These are phyloP conservation scores for Fonsecaea monophora DNA, from an alignment of 2,329 filamentous ascomycete species.

Conservation along the genomic window DNA sequence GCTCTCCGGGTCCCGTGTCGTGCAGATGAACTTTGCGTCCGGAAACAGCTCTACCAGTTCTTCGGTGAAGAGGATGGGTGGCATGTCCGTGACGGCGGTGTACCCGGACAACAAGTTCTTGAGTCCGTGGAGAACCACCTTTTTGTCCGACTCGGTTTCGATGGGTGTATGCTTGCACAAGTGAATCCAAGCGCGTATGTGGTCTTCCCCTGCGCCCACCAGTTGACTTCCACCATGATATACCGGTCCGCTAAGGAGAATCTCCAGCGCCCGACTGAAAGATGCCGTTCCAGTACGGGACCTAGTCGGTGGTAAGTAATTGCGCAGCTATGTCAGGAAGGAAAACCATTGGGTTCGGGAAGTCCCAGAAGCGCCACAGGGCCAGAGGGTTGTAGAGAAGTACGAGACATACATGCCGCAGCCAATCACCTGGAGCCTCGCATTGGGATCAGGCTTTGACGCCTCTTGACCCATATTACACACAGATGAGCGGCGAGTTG, in stretches of 20 bases:
- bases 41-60: conserved; percentile 17
- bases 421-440: conserved; percentile 17
- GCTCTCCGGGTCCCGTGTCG: conserved; percentile 11
- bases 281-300: conserved; percentile 14
- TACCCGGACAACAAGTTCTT: conserved; percentile 7
- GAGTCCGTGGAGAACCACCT: conserved; percentile 10
- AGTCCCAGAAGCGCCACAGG: background rate
- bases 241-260: conserved; percentile 10
- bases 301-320: background rate
- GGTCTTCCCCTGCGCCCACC: conserved; percentile 9
- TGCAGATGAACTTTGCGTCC: conserved; percentile 15
- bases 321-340: background rate
- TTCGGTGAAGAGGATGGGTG: conserved; percentile 15
- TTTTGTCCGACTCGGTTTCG: conserved; percentile 10
- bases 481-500: background rate
- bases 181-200: conserved; percentile 13
- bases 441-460: conserved; percentile 15
- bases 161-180: conserved; percentile 18
- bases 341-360: background rate
- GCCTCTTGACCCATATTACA: conserved; percentile 10
- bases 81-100: conserved; percentile 13
- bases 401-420: conserved; percentile 8
- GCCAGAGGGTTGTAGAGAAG: background rate
- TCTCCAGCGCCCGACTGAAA: conserved; percentile 13
- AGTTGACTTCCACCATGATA: conserved; percentile 18